Evolutionary conservation across 208 protist genomes (phyloP), one percentile per base, ranked within the genome.

Genomic region (Naegleria lovaniensis): DNA sequence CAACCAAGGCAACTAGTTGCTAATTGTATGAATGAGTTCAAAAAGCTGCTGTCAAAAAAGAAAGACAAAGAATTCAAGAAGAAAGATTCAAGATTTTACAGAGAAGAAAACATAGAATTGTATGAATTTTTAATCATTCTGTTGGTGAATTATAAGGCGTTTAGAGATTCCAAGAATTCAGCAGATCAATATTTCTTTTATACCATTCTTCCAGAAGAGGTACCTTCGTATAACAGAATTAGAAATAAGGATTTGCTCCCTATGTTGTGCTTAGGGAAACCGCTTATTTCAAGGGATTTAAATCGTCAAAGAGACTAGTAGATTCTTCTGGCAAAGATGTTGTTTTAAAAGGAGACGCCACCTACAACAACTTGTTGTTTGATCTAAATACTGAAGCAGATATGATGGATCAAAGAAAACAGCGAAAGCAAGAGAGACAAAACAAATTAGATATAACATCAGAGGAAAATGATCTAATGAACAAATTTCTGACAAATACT

Each of bases 71-170:
- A 40, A 2, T 5, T 39, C 3, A 84, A 84, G 33, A 84, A 40
- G 29, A 33, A 84, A 6, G 33, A 84, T 84, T 84, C 11, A 39
- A 38, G 33, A 40, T 40, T 84, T 33, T 40, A 5, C 39, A 0
- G 29, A 40, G 11, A 41, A 84, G 76, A 40, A 15, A 85, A 48
- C 29, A 29, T 85, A 25, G 83, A 85, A 29, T 43, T 85, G 36
- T 85, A 85, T 48, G 83, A 85, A 48, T 85, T 33, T 85, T 85
- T 85, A 48, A 85, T 85, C 29, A 19, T 43, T 29, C 39, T 48
- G 29, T 29, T 85, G 16, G 40, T 85, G 11, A 40, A 85, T 29
- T 85, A 85, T 48, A 85, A 85, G n/a, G 33, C 83, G 2, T 85
- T 85, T 29, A 40, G 83, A 40, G 33, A 40, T 48, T 40, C 83